Evolutionary conservation across 2,329 filamentous ascomycete species (phyloP).

Genomic region (Ophiostoma tasmaniense): DNA sequence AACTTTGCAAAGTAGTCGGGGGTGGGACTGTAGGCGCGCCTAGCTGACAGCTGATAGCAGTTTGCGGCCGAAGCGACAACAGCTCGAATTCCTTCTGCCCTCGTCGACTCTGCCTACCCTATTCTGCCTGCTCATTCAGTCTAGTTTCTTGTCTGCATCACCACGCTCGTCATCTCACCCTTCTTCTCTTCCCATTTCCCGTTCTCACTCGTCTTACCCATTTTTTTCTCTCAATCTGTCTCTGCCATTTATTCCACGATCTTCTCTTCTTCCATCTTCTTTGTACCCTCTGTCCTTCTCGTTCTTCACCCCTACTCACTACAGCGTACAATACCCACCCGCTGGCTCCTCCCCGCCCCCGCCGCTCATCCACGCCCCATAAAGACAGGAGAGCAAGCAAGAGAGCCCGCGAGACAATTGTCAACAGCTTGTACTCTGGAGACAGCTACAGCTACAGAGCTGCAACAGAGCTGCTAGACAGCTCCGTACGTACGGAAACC

Average conservation of each 20-base stretch:
- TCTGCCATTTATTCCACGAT: not conserved
- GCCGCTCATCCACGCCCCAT: not conserved
- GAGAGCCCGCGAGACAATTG: not conserved
- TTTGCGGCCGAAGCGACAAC: slow-evolving; percentile 8
- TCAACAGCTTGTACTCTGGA: not conserved
- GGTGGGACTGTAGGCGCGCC: slow-evolving; percentile 9
- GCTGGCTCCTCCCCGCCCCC: slow-evolving; percentile 6
- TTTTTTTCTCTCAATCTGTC: not conserved
- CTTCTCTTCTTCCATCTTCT: not conserved
- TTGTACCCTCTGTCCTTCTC: not conserved
- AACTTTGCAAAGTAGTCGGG: not conserved
- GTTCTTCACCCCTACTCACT: not conserved
- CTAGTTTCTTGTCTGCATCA: not conserved
- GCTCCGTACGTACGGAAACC: not conserved
- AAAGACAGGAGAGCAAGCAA: not conserved
- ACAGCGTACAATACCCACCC: not conserved
- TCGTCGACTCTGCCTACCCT: not conserved
- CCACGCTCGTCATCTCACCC: not conserved
- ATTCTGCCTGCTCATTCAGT: not conserved
- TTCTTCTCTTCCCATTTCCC: not conserved
- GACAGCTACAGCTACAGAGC: not conserved
- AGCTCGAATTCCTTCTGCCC: not conserved
- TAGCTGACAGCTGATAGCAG: slow-evolving; percentile 9
- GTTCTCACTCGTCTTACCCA: not conserved
- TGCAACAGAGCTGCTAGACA: not conserved